Evolutionary conservation across 2,329 filamentous ascomycete species (phyloP).

Genomic region (Westerdykella ornata): DNA sequence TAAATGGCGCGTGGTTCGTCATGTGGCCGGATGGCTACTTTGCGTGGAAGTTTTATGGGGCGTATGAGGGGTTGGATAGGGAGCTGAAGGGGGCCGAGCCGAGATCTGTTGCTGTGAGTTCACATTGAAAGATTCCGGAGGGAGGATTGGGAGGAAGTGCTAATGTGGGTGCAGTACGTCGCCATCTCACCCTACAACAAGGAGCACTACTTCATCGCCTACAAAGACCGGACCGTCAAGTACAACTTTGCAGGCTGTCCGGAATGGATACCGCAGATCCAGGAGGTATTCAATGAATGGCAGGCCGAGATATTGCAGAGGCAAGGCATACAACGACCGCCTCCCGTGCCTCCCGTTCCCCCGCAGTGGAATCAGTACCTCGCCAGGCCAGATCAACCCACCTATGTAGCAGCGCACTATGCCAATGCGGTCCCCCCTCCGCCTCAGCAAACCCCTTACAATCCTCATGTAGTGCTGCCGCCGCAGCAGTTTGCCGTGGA

Average conservation of each 20-base stretch:
- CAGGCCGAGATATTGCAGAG: conserved; percentile 18
- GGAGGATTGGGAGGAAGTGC: neutral
- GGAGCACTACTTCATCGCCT: conserved; percentile 31
- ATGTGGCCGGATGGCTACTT: conserved; percentile 28
- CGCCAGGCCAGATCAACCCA: neutral
- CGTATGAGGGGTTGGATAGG: conserved; percentile 24
- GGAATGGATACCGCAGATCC: conserved; percentile 32
- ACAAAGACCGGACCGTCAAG: conserved; percentile 26
- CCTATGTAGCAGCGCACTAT: neutral
- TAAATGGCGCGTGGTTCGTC: conserved; percentile 30
- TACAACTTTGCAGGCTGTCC: conserved; percentile 30
- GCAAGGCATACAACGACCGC: conserved; percentile 4
- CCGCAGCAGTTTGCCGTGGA: conserved; percentile 12
- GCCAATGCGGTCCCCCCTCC: neutral
- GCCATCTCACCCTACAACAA: conserved; percentile 31
- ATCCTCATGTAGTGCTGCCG: conserved; percentile 7
- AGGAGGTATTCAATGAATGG: conserved; percentile 28
- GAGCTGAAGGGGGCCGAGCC: conserved; percentile 23
- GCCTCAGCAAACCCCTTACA: conserved; percentile 4
- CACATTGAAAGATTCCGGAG: neutral
- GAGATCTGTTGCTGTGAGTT: conserved; percentile 24
- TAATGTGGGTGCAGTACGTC: conserved; percentile 19
- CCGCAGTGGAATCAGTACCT: conserved; percentile 4
- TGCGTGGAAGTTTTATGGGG: conserved; percentile 30
- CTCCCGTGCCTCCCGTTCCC: conserved; percentile 2